A percentile compares a stretch with the other conserved stretches of the same genome.
These are phyloP conservation scores for Rachicladosporium sp. DNA, from an alignment of 2,329 filamentous ascomycete species.

Conservation along the genomic window DNA sequence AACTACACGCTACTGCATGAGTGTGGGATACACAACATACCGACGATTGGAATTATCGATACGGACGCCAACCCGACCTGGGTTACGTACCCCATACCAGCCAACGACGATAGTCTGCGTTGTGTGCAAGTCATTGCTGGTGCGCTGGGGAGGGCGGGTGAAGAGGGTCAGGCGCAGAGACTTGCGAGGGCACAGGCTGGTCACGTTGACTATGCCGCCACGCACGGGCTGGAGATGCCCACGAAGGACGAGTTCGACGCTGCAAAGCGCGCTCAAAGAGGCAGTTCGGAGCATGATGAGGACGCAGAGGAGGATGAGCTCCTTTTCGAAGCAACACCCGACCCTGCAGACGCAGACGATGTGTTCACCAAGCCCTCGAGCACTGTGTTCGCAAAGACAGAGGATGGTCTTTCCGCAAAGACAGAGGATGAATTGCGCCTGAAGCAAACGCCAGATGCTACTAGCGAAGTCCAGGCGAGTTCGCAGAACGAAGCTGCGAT, in stretches of 20 bases:
- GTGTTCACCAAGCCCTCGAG: no score
- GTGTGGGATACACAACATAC: slow-evolving; percentile 75
- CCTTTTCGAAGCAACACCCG: no score
- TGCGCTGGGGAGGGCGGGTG: slow-evolving; percentile 70
- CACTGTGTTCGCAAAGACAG: no score
- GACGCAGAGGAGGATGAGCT: slow-evolving; percentile 8
- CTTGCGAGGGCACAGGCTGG: slow-evolving; percentile 50
- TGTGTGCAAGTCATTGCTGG: slow-evolving; percentile 71
- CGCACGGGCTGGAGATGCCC: slow-evolving; percentile 20
- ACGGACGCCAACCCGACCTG: slow-evolving; percentile 85
- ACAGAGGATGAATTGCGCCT: no score
- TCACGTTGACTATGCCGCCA: slow-evolving; percentile 43
- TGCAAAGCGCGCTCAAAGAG: slow-evolving; percentile 1
- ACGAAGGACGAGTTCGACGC: slow-evolving; percentile 4
- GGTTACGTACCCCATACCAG: slow-evolving; percentile 93
- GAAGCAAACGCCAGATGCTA: no score
- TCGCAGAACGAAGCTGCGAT: no score
- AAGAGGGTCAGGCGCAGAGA: slow-evolving; percentile 60
- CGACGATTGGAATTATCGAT: slow-evolving; percentile 89
- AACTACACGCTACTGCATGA: slow-evolving; percentile 86
- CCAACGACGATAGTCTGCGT: slow-evolving; percentile 91
- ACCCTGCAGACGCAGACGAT: no score
- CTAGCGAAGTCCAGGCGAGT: no score
- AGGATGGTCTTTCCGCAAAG: no score
- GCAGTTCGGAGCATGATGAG: background rate